Conservation (phyloP, 1,139 yeast species). For the Wickerhamiella infanticola region DNA sequence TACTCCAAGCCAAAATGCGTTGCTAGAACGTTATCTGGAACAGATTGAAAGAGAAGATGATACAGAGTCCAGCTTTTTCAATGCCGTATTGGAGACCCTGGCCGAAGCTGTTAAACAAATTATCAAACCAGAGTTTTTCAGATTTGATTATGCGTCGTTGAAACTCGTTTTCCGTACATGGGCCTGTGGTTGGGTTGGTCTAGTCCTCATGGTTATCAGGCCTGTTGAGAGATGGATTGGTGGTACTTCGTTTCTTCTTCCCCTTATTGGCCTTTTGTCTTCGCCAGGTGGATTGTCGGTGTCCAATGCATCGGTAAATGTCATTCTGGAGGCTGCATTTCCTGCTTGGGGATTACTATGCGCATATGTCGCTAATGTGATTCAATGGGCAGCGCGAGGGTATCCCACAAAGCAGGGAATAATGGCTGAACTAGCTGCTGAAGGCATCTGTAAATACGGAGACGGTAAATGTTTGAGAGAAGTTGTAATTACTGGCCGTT, state of each 20-base stretch:
- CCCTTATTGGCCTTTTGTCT: background rate
- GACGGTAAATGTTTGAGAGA: constrained; percentile 13
- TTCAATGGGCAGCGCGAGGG: constrained; percentile 18
- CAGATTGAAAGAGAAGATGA: background rate
- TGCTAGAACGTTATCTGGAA: background rate
- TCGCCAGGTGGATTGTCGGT: constrained; percentile 4
- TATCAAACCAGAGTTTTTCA: background rate
- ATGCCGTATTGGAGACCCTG: background rate
- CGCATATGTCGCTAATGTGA: constrained; percentile 17
- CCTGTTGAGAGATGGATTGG: background rate
- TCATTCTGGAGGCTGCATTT: constrained; percentile 12
- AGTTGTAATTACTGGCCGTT: constrained; percentile 16
- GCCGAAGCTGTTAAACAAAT: background rate
- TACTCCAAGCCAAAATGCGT: background rate
- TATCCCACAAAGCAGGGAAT: constrained; percentile 11
- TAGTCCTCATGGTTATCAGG: background rate
- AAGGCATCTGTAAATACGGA: constrained; percentile 16
- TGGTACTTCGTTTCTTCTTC: background rate
- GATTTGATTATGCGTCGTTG: background rate
- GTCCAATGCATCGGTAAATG: constrained; percentile 12
- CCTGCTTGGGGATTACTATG: constrained; percentile 15
- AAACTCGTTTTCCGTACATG: background rate
- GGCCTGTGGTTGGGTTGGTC: background rate
- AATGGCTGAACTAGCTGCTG: constrained; percentile 8
- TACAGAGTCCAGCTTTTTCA: background rate